These are phyloP conservation scores for Haplosporangium sp. DNA, from an alignment of 371 early-diverging fungal species.

Conservation along the genomic window DNA sequence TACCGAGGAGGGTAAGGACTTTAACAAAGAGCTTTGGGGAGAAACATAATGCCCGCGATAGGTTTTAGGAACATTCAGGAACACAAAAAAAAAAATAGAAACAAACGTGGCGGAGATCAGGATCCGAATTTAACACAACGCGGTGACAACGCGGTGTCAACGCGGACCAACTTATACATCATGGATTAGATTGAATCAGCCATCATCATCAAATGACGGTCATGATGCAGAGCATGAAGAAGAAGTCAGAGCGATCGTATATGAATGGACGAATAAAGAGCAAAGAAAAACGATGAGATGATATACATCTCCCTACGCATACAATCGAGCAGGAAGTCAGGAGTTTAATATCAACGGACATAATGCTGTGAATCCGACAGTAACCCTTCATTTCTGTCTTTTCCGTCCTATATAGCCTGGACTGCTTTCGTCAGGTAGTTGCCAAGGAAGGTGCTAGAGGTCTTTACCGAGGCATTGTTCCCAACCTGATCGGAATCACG, in stretches of 20 bases:
- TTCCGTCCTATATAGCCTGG: constrained; percentile 39
- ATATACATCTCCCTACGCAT: no score
- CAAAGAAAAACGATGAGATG: no score
- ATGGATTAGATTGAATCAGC: no score
- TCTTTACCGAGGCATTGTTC: constrained; percentile 84
- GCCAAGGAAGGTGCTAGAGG: constrained; percentile 80
- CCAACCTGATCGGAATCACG: constrained; percentile 84
- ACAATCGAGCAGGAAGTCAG: no score
- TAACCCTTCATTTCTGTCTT: not conserved
- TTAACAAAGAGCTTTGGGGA: not conserved
- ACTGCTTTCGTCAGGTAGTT: constrained; percentile 80
- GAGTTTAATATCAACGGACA: no score
- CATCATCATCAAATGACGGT: no score
- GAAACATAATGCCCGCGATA: not conserved
- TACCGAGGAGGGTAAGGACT: constrained; percentile 56
- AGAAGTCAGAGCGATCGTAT: no score
- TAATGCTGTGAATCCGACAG: not conserved
- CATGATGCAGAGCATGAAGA: no score
- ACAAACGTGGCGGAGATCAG: not conserved
- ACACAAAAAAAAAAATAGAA: constrained; percentile 5
- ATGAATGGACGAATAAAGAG: no score
- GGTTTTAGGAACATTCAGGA: constrained; percentile 1
- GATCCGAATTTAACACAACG: no score
- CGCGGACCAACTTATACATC: no score
- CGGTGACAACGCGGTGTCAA: no score